Evolutionary conservation across 352 stramenopile species (phyloP), one percentile per base, ranked within the genome.

Genomic region (Phytophthora boehmeriae): DNA sequence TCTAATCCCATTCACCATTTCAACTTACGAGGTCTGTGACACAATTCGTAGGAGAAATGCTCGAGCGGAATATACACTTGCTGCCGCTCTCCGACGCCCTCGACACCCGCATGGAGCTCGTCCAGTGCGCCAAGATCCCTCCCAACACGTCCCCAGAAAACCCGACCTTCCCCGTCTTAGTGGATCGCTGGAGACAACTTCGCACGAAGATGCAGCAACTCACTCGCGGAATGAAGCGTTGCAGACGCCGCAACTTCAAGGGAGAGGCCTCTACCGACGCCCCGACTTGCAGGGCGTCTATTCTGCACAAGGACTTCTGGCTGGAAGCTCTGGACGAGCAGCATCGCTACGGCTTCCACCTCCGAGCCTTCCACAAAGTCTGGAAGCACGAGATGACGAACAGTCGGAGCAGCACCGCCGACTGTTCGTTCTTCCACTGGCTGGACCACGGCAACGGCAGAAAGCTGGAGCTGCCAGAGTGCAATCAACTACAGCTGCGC

Each of bases 251-350:
- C 22, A 53, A 28, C n/a, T 27, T 52, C 13, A 43, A 62, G 19
- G 48, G 39, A 17, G 38, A 51, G 27, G 20, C 42, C 0, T 6
- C 19, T 13, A 27, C 5, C 2, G 38, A 61, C 25, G 17, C 53
- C 0, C 19, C 55, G 13, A 52, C 44, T n/a, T 67, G 54, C 35
- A 16, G 54, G 16, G 59, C 64, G 4, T 71, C 75, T 13, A 80
- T 89, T 13, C 66, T 92, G 42, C 80, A 92, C 56, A 77, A 75
- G 34, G 83, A 90, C 42, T 92, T 90, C 46, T 90, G 83, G 83
- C 75, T 92, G 13, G 83, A 92, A 46, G 81, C 79, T 11, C 69
- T 90, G 27, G 83, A 92, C 62, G 36, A 65, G n/a, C 78, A 87
- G 36, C 83, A 92, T 25, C 83, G 83, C 48, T 92, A 92, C 57